These are phyloP conservation scores for Penicillium sumatraense DNA, from an alignment of 2,329 filamentous ascomycete species.

Conservation along the genomic window DNA sequence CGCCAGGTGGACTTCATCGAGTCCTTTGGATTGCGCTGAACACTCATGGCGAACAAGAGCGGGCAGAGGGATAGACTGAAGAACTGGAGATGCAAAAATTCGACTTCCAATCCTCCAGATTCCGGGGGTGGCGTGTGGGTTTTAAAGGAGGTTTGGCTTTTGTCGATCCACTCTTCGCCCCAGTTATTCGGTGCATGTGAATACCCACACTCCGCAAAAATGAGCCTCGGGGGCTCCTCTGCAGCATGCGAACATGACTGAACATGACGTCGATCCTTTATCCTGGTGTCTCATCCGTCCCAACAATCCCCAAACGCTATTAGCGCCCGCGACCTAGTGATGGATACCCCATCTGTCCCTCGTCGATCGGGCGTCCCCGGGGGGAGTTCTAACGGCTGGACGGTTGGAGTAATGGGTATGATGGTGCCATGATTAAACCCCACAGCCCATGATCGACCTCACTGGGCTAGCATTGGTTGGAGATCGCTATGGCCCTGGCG, in stretches of 20 bases:
- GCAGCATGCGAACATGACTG: conserved; percentile 2
- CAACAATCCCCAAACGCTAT: conserved; percentile 14
- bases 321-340: neutral
- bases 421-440: conserved; percentile 9
- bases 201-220: conserved; percentile 23
- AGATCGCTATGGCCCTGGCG: neutral
- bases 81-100: neutral
- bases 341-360: neutral
- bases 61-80: neutral
- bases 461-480: neutral
- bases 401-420: neutral
- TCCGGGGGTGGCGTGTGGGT: conserved; percentile 8
- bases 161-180: conserved; percentile 22
- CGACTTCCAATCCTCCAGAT: neutral
- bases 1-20: conserved; percentile 36
- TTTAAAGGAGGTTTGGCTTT: conserved; percentile 15
- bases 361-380: neutral
- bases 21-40: conserved; percentile 28
- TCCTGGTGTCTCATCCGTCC: conserved; percentile 11
- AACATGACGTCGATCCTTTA: conserved; percentile 23
- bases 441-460: neutral
- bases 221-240: conserved; percentile 16
- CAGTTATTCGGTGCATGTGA: conserved; percentile 26
- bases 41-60: conserved; percentile 11
- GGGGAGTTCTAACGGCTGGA: neutral